Evolutionary conservation across 2,329 filamentous ascomycete genomes (phyloP).

Genomic region (Aureobasidium sp.): DNA sequence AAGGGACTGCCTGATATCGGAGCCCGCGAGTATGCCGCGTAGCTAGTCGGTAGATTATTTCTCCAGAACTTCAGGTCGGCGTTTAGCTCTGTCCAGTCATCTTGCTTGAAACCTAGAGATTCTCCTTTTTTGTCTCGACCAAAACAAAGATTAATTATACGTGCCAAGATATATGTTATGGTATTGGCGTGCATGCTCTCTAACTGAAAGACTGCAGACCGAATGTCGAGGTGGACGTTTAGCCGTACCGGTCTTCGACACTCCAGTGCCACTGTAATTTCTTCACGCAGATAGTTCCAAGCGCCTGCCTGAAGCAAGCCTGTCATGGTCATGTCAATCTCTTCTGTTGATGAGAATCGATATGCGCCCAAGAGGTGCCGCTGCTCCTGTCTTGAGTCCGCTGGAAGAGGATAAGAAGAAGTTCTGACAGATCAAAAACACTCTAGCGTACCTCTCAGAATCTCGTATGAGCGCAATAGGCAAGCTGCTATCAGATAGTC

Average conservation of each 20-base stretch:
- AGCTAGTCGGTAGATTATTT: slow-evolving; percentile 26
- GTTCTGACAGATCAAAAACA: no score
- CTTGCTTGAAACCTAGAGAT: neutral
- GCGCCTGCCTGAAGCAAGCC: slow-evolving; percentile 38
- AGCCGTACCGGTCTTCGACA: slow-evolving; percentile 21
- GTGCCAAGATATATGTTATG: slow-evolving; percentile 39
- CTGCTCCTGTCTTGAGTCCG: slow-evolving; percentile 32
- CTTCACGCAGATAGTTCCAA: slow-evolving; percentile 48
- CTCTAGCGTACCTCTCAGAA: slow-evolving; percentile 35
- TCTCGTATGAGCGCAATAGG: slow-evolving; percentile 44
- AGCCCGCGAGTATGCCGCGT: slow-evolving; percentile 29
- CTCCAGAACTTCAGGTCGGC: slow-evolving; percentile 29
- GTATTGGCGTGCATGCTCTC: slow-evolving; percentile 36
- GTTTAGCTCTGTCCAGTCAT: neutral
- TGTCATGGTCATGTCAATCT: slow-evolving; percentile 20
- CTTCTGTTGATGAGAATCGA: slow-evolving; percentile 34
- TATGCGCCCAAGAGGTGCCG: slow-evolving; percentile 43
- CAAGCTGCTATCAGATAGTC: slow-evolving; percentile 43
- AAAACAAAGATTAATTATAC: slow-evolving; percentile 38
- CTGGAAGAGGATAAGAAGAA: neutral
- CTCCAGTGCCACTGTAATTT: slow-evolving; percentile 47
- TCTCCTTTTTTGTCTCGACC: neutral
- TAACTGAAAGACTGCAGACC: slow-evolving; percentile 13
- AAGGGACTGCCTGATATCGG: slow-evolving; percentile 23
- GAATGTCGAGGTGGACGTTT: neutral